phyloP scores from a whole-genome alignment of 805 yeast species.

The Metschnikowia aberdeeniae region DNA sequence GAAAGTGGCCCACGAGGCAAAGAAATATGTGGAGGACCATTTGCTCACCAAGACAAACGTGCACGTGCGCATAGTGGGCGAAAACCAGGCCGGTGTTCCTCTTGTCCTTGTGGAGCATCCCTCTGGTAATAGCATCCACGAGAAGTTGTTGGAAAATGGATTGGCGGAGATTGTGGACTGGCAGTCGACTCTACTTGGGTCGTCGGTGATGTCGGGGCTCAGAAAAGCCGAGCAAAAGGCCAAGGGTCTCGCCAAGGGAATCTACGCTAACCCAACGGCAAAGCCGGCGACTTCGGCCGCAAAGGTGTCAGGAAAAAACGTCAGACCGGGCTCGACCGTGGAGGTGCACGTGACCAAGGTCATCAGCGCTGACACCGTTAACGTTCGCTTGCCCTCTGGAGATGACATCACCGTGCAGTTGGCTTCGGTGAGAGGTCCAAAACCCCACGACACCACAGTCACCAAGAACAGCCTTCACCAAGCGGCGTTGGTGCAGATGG shows the following conservation, averaged over 20 bases:
- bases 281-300: conserved; percentile 9
- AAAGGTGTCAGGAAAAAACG: conserved; percentile 12
- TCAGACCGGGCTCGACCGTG: conserved; percentile 46
- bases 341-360: conserved; percentile 56
- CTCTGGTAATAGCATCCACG: conserved; percentile 68
- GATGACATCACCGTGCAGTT: conserved; percentile 66
- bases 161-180: conserved; percentile 74
- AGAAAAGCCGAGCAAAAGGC: conserved; percentile 67
- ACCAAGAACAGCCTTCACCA: conserved; percentile 30
- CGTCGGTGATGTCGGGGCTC: conserved; percentile 54
- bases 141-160: conserved; percentile 63
- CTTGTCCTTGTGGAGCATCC: conserved; percentile 63
- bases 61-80: conserved; percentile 57
- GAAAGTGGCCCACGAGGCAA: conserved; percentile 58
- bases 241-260: conserved; percentile 50
- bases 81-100: conserved; percentile 56
- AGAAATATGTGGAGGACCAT: conserved; percentile 57
- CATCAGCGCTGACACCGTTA: conserved; percentile 64
- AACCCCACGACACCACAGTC: conserved; percentile 52
- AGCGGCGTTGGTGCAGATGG: conserved; percentile 55
- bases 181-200: conserved; percentile 70
- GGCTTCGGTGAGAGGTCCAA: conserved; percentile 73
- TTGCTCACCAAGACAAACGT: conserved; percentile 52
- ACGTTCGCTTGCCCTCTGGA: conserved; percentile 46
- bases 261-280: conserved; percentile 32